Conservation (phyloP, 78 protist genomes). For the Tieghemostelium lacteum region DNA sequence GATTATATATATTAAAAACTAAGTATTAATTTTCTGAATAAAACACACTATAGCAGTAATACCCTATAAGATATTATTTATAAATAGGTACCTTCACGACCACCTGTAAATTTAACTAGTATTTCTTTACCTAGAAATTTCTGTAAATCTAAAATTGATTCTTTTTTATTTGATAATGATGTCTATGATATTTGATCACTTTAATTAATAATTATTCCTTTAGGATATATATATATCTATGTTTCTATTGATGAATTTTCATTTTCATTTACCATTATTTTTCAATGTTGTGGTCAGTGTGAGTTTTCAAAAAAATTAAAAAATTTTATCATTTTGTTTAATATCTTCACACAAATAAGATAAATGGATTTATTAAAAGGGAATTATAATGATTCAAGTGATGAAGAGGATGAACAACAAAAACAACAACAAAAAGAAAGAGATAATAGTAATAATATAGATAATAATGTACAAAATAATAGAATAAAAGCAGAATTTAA, state of each 20-base stretch:
- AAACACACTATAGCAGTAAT: neutral
- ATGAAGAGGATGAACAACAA: neutral
- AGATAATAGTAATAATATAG: neutral
- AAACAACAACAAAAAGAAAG: neutral
- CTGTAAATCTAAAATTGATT: constrained; percentile 82
- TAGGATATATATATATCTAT: too few relatives aligned
- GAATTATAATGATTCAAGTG: neutral
- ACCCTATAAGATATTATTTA: neutral
- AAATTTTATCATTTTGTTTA: neutral
- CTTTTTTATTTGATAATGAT: constrained; percentile 73
- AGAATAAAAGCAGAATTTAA: neutral
- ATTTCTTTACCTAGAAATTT: constrained; percentile 79
- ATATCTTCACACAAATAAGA: neutral
- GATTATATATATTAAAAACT: neutral
- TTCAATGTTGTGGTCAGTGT: neutral
- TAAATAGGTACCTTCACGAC: constrained; percentile 74
- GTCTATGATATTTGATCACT: too few relatives aligned
- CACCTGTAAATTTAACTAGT: constrained; percentile 84
- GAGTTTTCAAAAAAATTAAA: neutral
- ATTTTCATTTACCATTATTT: neutral
- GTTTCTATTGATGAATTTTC: neutral
- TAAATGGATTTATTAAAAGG: neutral
- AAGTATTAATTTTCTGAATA: too few relatives aligned
- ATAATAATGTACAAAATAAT: neutral
- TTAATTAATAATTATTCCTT: too few relatives aligned